Base-by-base conservation (phyloP, 441 rosid genomes). In the Omphalea diandra region DNA sequence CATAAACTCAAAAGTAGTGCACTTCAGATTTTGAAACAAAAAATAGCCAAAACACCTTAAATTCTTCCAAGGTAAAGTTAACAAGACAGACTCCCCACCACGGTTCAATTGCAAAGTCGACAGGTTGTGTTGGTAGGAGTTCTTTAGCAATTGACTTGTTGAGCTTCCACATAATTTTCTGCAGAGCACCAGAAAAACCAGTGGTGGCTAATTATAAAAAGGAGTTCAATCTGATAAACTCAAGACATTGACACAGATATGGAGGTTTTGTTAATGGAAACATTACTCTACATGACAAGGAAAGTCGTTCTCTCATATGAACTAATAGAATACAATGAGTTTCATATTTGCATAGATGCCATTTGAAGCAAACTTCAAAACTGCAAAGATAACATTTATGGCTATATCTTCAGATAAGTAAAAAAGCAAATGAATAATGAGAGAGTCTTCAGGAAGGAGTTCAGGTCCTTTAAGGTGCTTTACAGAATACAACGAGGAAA, bases 11-110 rank as follows among this genome's bases (percentile, higher is more conserved):
- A 17, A 29, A 1, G 4, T 14, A 68, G 41, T 52, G 43, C 50
- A 65, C 41, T 66, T 66, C 63, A 63, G 56, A 58, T 52, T 71
- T 20, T 72, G 47, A 59, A 40, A 41, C 18, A 65, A 24, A 43
- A 53, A 61, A 53, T 33, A 41, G 71, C 73, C 76, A 55, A 20
- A 62, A 69, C 69, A 89, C 99, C 97, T 95, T 92, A 81, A 95
- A 95, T 85, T 95, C 99, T 86, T 95, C 99, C 55, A 95, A 80
- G 49, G 98, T 95, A 75, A 95, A 95, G 81, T 95, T 95, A 73
- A 95, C 99, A 38, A 95, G 97, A 83, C 96, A 88, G 73, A 95
- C 86, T 77, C 97, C 98, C 99, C 99, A 95, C 99, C 99, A 95
- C 46, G 99, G 90, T 77, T 95, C 97, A 82, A 93, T 85, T 55